Base-by-base conservation (phyloP, 148 eudicot genomes). In the Nepenthes gracilis region DNA sequence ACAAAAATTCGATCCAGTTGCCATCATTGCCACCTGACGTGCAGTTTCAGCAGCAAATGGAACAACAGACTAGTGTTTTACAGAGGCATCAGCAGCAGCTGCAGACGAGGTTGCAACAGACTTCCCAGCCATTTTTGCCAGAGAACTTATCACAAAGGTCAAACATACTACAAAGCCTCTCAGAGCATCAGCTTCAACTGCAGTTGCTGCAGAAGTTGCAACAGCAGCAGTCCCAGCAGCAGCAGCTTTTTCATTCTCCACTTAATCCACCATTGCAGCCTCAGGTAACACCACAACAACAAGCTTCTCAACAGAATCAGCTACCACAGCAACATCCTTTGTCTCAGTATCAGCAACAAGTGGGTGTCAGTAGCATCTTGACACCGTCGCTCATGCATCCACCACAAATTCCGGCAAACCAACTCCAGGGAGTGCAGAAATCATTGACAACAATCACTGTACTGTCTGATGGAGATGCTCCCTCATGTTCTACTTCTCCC, bases 401-500 rank as follows among this genome's bases (percentile, higher is more conserved):
- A 59, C 66, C 77, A 2, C 84, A 81, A 36, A 66, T 74, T 61
- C 75, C 81, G 13, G 35, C 69, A 6, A 83, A 75, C 71, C 93
- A 85, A 71, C 68, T 76, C 54, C 90, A 72, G 47, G 72, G 80
- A 64, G 79, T 77, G 75, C 87, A 83, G 58, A 88, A 82, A 70
- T 58, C 85, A 23, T 23, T 23, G 43, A 33, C 70, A 2, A 23
- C 59, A 33, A 60, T 64, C 47, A 80, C 89, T 35, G 77, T 72
- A 40, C 79, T 68, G 33, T 78, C 93, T 11, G 88, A 86, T 13
- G 84, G 76, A 6, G 98, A 84, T 65, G 82, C 77, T 68, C 96
- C 91, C 34, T 92, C 98, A 12, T 92, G 96, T 61, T 92, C 98
- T 15, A 88, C 94, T 1, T 86, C 98, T 10, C 95, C 96, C 56